Evolutionary conservation across 345 rosid species (phyloP), one percentile per base, ranked within the genome.

Genomic region (Arabis alpina): DNA sequence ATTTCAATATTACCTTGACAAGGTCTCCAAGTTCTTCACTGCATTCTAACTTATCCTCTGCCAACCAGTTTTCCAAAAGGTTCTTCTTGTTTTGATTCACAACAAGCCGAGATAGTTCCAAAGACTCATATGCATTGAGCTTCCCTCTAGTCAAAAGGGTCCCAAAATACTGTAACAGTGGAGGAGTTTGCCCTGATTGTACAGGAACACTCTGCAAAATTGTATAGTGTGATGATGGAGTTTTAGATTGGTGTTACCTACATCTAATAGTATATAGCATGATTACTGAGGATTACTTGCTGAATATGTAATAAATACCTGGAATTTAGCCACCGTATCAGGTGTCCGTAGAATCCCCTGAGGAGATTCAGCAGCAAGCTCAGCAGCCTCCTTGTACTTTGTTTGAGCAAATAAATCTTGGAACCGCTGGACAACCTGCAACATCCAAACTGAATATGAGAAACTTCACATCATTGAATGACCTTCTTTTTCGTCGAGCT

Each of bases 321-420:
- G 99, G 83, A 95, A 95, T 75, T 95, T 95, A 55, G 96, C 96
- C 56, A 95, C 97, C 3, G 99, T 95, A 53, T 95, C 99, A 57
- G 98, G 99, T 16, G 99, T 95, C 16, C 99, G 87, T 43, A 95
- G 91, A 61, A 92, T 82, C 62, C 99, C 99, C 79, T 92, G 98
- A 7, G 99, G 99, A 66, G 99, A 92, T 76, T 95, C 99, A 37
- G 99, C 99, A 76, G 99, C 99, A 64, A 95, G 97, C 84, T 95
- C 99, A 61, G 99, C 99, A 45, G 99, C 99, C 83, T 92, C 98
- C 81, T 95, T 95, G 78, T 95, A 95, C 82, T 95, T 95, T 39
- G 97, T 92, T 76, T 95, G 99, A 72, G 99, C 93, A 84, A 95
- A 95, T 24, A 92, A 78, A 79, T 95, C 99, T 82, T 95, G 99